A percentile compares a stretch with the other conserved stretches of the same genome.
phyloP scores from a whole-genome alignment of 768 basidiomycete genomes.

The Collybia nuda region DNA sequence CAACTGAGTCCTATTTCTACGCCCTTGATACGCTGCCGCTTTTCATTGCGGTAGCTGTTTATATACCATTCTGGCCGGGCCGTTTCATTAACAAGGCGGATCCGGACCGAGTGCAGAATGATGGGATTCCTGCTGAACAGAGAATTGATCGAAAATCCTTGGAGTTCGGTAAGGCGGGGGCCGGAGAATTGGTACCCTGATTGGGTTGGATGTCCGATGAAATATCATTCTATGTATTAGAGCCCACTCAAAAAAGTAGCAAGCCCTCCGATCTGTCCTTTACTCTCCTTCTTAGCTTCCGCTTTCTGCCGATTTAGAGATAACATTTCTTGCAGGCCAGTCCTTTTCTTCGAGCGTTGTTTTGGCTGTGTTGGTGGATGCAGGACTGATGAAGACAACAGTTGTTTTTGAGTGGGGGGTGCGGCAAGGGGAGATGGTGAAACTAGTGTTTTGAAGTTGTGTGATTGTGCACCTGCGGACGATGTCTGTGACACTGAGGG shows the following conservation, averaged over 20 bases:
- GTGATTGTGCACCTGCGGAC: neutral
- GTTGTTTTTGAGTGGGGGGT: conserved; percentile 6
- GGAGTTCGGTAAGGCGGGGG: too few species aligned
- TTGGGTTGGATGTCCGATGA: too few species aligned
- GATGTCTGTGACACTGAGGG: neutral
- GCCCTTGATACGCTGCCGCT: conserved; percentile 65
- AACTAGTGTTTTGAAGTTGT: neutral
- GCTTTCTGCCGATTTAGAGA: conserved; percentile 57
- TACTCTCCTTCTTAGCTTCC: conserved; percentile 34
- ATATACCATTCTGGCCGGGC: conserved; percentile 67
- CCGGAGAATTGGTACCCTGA: too few species aligned
- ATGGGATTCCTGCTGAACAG: too few species aligned
- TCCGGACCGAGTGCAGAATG: too few species aligned
- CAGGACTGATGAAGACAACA: conserved; percentile 7
- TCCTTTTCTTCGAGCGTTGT: conserved; percentile 51
- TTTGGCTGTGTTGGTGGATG: conserved; percentile 20
- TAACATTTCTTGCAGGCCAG: conserved; percentile 62
- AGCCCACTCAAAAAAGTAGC: conserved; percentile 54
- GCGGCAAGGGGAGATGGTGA: conserved; percentile 2
- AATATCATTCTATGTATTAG: conserved; percentile 13
- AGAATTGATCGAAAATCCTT: too few species aligned
- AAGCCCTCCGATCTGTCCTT: conserved; percentile 35
- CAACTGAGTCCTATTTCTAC: conserved; percentile 64
- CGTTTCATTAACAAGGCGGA: conserved; percentile 35
- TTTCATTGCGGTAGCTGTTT: conserved; percentile 56